Percentiles rank a stretch among this genome's conserved stretches.
phyloP scores from a whole-genome alignment of 108 stramenopile species.

The Skeletonema menzelii region DNA sequence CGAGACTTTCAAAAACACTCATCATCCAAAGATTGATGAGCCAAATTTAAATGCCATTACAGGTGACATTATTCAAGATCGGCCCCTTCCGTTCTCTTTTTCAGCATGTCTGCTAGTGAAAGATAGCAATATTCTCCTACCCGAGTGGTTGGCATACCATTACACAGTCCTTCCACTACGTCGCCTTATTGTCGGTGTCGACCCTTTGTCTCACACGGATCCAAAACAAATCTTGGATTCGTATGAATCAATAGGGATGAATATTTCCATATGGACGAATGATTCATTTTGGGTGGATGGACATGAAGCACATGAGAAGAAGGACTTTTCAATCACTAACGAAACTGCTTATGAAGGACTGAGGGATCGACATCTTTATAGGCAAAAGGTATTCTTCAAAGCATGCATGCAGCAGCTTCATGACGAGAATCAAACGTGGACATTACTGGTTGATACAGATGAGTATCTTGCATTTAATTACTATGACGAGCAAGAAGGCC shows the following conservation, averaged over 20 bases:
- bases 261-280: slow-evolving; percentile 19
- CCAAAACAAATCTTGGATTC: slow-evolving; percentile 6
- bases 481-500: slow-evolving; percentile 3
- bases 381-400: slow-evolving; percentile 34
- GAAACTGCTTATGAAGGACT: background rate
- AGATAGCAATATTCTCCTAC: slow-evolving; percentile 48
- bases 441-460: slow-evolving; percentile 56
- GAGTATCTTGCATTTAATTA: slow-evolving; percentile 61
- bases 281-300: slow-evolving; percentile 14
- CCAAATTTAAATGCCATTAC: no score
- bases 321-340: background rate
- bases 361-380: background rate
- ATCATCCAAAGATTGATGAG: no score
- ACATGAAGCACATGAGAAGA: background rate
- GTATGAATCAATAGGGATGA: slow-evolving; percentile 9
- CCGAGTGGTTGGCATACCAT: slow-evolving; percentile 65
- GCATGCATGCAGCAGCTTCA: slow-evolving; percentile 32
- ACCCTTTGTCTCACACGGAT: slow-evolving; percentile 30
- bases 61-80: no score
- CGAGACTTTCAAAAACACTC: no score
- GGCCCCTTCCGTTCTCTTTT: slow-evolving; percentile 16
- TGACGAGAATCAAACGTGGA: slow-evolving; percentile 38
- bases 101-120: slow-evolving; percentile 59
- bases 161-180: slow-evolving; percentile 52
- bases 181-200: slow-evolving; percentile 38